phyloP scores from a whole-genome alignment of 306 rosid genomes.

The Citrullus mucosospermus region DNA sequence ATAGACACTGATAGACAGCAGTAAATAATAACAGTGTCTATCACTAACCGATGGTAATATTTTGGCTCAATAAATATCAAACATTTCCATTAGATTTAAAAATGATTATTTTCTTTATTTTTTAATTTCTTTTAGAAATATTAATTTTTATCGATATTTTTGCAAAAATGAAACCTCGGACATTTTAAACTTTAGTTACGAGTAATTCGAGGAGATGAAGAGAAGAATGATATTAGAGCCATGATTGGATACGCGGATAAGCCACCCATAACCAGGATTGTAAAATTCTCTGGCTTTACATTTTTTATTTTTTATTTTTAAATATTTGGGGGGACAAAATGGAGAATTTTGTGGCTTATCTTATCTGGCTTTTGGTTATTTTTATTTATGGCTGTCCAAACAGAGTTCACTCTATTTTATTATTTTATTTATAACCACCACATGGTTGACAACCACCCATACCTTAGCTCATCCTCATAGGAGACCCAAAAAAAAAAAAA shows the following conservation, averaged over 20 bases:
- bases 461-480: not conserved
- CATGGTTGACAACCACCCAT: conserved; percentile 1
- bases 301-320: too few relatives aligned
- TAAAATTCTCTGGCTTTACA: not conserved
- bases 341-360: conserved; percentile 19
- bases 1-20: too few relatives aligned
- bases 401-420: not conserved
- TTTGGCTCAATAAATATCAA: too few relatives aligned
- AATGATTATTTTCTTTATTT: too few relatives aligned
- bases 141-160: too few relatives aligned
- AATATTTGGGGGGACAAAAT: conserved; percentile 16
- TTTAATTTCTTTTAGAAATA: too few relatives aligned
- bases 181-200: too few relatives aligned
- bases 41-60: too few relatives aligned
- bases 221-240: not conserved
- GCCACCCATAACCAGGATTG: not conserved
- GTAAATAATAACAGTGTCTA: too few relatives aligned
- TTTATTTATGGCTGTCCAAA: not conserved
- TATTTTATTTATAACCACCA: not conserved
- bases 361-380: conserved; percentile 1
- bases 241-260: not conserved
- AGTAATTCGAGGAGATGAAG: fast-evolving
- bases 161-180: too few relatives aligned
- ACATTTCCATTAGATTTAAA: too few relatives aligned
- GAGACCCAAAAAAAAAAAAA: not conserved